These are phyloP conservation scores for Aspergillus aculeatus DNA, from an alignment of 2,329 filamentous ascomycete species.

Conservation along the genomic window DNA sequence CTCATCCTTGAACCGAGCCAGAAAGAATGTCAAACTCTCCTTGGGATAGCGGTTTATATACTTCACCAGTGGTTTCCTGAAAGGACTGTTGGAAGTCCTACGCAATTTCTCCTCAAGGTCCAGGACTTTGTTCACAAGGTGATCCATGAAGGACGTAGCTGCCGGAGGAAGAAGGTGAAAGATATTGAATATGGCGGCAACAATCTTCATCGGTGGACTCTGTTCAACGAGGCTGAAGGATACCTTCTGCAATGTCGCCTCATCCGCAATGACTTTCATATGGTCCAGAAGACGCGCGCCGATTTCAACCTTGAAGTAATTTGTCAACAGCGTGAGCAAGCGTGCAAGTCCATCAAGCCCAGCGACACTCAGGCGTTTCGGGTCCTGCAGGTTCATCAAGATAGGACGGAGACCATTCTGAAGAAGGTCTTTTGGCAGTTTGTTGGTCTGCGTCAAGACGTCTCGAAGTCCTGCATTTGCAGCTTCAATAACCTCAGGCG, in stretches of 20 bases:
- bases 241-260: slow-evolving; percentile 75
- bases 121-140: slow-evolving; percentile 85
- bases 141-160: slow-evolving; percentile 86
- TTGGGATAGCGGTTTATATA: slow-evolving; percentile 92
- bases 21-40: slow-evolving; percentile 79
- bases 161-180: slow-evolving; percentile 93
- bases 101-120: slow-evolving; percentile 82
- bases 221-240: slow-evolving; percentile 96
- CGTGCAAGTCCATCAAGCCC: slow-evolving; percentile 89
- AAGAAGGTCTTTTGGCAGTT: slow-evolving; percentile 89
- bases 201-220: slow-evolving; percentile 87
- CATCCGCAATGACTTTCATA: slow-evolving; percentile 84
- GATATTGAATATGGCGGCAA: slow-evolving; percentile 91
- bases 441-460: slow-evolving; percentile 82
- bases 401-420: slow-evolving; percentile 93
- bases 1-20: slow-evolving; percentile 76
- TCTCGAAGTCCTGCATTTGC: slow-evolving; percentile 87
- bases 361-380: slow-evolving; percentile 82
- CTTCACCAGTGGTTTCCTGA: slow-evolving; percentile 83
- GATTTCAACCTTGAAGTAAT: slow-evolving; percentile 99
- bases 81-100: slow-evolving; percentile 85
- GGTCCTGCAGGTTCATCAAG: slow-evolving; percentile 92
- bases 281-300: slow-evolving; percentile 90
- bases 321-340: slow-evolving; percentile 85
- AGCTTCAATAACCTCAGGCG: slow-evolving; percentile 85